Percentiles rank a stretch among this genome's conserved stretches.
Evolutionary conservation across 345 rosid species (phyloP).

Genomic region (Rhodamnia rubescens): DNA sequence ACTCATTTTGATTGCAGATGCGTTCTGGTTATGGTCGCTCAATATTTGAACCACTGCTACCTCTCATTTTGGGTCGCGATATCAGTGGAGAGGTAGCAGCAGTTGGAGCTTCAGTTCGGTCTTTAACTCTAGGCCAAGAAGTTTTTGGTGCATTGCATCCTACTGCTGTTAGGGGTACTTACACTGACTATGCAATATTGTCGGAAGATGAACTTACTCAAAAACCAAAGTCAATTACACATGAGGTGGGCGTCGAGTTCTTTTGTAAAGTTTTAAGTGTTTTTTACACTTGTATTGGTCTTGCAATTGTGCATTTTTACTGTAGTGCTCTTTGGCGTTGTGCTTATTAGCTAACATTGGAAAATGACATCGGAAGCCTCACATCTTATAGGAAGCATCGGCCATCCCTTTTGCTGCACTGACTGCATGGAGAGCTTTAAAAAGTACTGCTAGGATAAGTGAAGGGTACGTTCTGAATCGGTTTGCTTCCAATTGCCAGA

Average conservation of each 20-base stretch:
- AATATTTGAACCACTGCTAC: conserved; percentile 74
- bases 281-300: background rate
- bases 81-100: conserved; percentile 88
- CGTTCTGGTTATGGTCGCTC: conserved; percentile 97
- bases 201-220: conserved; percentile 64
- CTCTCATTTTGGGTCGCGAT: conserved; percentile 89
- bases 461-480: conserved; percentile 54
- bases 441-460: conserved; percentile 72
- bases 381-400: conserved; percentile 65
- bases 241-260: conserved; percentile 38
- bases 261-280: background rate
- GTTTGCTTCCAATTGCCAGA: background rate
- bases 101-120: conserved; percentile 55
- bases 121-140: conserved; percentile 60
- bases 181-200: conserved; percentile 73
- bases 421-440: conserved; percentile 96
- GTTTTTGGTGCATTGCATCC: conserved; percentile 99
- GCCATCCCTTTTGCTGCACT: conserved; percentile 92
- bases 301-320: background rate
- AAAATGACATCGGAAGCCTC: background rate
- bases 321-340: background rate
- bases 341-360: background rate
- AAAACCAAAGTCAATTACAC: conserved; percentile 68
- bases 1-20: conserved; percentile 36
- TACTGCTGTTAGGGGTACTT: conserved; percentile 92